Conservation (phyloP, 345 rosid species). For the Heritiera littoralis region DNA sequence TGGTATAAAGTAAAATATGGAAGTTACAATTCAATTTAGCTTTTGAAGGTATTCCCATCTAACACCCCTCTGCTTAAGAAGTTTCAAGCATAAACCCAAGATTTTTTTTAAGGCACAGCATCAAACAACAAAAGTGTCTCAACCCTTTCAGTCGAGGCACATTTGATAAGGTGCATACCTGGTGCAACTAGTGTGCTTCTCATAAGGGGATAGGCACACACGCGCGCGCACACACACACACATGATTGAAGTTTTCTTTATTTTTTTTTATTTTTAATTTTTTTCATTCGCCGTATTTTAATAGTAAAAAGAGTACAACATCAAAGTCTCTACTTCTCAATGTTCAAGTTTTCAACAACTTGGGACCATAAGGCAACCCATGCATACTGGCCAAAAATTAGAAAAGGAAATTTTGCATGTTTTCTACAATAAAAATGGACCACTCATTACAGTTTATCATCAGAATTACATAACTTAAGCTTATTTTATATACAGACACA, state of each 20-base stretch:
- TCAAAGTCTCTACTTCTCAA: background rate
- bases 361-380: background rate
- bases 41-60: background rate
- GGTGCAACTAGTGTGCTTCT: too few species aligned
- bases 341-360: background rate
- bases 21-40: conserved; percentile 4
- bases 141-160: too few species aligned
- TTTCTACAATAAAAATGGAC: background rate
- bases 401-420: background rate
- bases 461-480: too few species aligned
- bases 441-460: too few species aligned
- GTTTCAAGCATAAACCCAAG: background rate
- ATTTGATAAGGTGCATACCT: too few species aligned
- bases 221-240: too few species aligned
- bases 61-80: background rate
- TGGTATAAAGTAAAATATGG: background rate
- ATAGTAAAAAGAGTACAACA: background rate
- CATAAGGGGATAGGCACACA: too few species aligned
- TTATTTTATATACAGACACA: background rate
- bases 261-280: background rate
- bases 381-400: background rate
- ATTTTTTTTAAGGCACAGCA: too few species aligned
- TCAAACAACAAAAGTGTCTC: too few species aligned
- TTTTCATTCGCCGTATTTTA: background rate
- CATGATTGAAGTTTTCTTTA: background rate